Conservation (phyloP, 768 basidiomycete genomes). For the Suillus decipiens region DNA sequence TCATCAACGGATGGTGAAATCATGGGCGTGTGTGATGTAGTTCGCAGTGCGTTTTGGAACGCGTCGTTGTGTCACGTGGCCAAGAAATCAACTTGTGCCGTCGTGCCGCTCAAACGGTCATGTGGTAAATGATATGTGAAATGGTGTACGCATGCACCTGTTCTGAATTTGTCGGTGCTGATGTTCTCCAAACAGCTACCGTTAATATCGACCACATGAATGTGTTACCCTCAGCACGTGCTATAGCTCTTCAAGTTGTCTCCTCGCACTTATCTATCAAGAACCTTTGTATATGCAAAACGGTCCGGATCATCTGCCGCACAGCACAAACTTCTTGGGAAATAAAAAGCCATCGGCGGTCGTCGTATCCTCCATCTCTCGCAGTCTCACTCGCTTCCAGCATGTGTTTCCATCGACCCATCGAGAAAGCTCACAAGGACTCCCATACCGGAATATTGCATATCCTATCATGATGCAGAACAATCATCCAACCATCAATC, state of each 20-base stretch:
- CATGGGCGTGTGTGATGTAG: not conserved
- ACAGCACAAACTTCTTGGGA: not conserved
- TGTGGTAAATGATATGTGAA: not conserved
- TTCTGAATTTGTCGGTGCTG: not conserved
- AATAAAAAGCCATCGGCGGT: not conserved
- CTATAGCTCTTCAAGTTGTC: not conserved
- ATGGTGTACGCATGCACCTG: not conserved
- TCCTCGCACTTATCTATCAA: not conserved
- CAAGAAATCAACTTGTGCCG: conserved; percentile 20
- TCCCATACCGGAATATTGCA: not conserved
- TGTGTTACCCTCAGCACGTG: not conserved
- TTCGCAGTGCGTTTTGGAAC: not conserved
- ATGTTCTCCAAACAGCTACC: not conserved
- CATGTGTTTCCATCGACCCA: not conserved
- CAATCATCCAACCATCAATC: no score
- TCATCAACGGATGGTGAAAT: not conserved
- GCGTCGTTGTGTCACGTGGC: conserved; percentile 27
- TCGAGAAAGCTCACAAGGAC: not conserved
- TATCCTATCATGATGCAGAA: not conserved
- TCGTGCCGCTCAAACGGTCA: not conserved
- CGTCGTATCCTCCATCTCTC: not conserved
- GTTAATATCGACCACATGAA: not conserved
- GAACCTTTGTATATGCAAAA: not conserved
- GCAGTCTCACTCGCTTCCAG: not conserved
- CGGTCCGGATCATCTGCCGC: not conserved